phyloP scores from a whole-genome alignment of 2,329 filamentous ascomycete genomes.

The Penicillium hesseltinei region DNA sequence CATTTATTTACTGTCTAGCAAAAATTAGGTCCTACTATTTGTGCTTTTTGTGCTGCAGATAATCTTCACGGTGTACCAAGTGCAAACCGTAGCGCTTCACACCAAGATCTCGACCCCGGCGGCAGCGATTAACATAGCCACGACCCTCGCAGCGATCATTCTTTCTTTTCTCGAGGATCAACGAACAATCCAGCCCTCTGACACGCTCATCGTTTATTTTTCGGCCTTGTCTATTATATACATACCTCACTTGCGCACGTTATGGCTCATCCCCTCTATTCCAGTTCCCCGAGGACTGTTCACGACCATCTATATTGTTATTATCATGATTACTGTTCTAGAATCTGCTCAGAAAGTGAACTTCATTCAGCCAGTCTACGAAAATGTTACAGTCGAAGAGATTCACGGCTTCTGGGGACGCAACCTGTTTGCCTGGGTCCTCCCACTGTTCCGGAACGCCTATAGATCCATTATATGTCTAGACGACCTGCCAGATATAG shows the following conservation, averaged over 20 bases:
- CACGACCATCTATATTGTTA: not conserved
- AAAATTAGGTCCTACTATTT: conserved; percentile 4
- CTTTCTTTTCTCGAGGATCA: conserved; percentile 17
- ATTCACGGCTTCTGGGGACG: conserved; percentile 47
- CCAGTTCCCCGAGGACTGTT: not conserved
- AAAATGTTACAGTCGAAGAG: conserved; percentile 38
- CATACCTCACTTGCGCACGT: conserved; percentile 7
- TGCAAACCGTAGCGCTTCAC: not conserved
- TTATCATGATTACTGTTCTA: not conserved
- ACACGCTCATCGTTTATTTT: conserved; percentile 12
- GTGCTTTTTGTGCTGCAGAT: conserved; percentile 1
- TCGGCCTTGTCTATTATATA: not conserved
- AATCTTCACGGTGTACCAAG: conserved; percentile 2
- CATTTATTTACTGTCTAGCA: not conserved
- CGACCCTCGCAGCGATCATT: not conserved
- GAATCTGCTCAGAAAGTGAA: not conserved
- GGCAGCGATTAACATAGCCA: not conserved
- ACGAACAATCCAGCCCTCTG: conserved; percentile 7
- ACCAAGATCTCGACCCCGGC: conserved; percentile 5
- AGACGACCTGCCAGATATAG: conserved; percentile 45
- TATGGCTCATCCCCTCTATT: conserved; percentile 9
- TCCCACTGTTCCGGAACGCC: conserved; percentile 43
- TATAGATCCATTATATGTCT: conserved; percentile 42
- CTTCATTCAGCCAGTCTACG: conserved; percentile 4
- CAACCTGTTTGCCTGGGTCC: conserved; percentile 52